Percentiles rank a stretch among this genome's conserved stretches.
Evolutionary conservation across 73 alveolate genomes (phyloP).

Genomic region (Paramecium pentaurelia): DNA sequence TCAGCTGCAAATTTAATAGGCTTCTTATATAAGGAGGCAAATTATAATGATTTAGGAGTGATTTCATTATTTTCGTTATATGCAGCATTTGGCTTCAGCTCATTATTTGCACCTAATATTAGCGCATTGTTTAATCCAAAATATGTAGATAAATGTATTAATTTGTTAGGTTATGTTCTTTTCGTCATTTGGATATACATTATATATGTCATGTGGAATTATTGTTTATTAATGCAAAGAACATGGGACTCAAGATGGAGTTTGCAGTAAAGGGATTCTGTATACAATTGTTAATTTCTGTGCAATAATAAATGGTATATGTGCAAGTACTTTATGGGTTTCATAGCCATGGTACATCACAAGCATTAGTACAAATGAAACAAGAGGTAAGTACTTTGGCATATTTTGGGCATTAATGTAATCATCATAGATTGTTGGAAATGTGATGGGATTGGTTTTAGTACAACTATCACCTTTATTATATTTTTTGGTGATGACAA

Average conservation of each 20-base stretch:
- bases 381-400: constrained; percentile 53
- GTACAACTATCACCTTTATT: not conserved
- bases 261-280: not conserved
- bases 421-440: constrained; percentile 51
- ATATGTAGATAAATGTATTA: not conserved
- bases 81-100: constrained; percentile 6
- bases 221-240: constrained; percentile 43
- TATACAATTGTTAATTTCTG: constrained; percentile 29
- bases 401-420: constrained; percentile 58
- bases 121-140: constrained; percentile 26
- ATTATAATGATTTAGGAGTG: constrained; percentile 31
- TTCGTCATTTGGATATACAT: not conserved
- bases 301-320: constrained; percentile 43
- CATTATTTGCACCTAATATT: constrained; percentile 34
- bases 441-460: constrained; percentile 38
- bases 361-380: constrained; percentile 24
- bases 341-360: constrained; percentile 48
- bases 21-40: not conserved
- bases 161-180: constrained; percentile 1
- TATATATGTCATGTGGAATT: constrained; percentile 29
- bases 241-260: not conserved
- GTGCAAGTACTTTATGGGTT: constrained; percentile 58
- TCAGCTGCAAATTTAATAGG: constrained; percentile 55
- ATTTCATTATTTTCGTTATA: constrained; percentile 44
- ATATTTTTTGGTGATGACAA: constrained; percentile 54